Evolutionary conservation across 2,329 filamentous ascomycete genomes (phyloP).

Genomic region (Zasmidium citrigriseum): DNA sequence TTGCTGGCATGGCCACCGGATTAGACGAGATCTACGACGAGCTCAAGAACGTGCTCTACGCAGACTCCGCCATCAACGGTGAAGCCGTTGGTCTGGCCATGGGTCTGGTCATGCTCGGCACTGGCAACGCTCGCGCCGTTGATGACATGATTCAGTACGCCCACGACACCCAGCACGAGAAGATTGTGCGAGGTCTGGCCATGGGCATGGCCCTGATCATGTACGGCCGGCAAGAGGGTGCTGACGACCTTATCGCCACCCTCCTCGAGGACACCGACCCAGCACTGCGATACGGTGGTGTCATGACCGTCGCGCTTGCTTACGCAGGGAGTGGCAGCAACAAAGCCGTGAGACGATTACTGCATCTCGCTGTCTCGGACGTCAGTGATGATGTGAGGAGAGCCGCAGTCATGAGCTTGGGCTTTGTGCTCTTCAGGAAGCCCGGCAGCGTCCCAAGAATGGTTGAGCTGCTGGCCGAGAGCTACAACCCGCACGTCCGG

Average conservation of each 20-base stretch:
- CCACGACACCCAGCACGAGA: constrained; percentile 97
- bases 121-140: constrained; percentile 89
- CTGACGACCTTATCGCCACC: constrained; percentile 91
- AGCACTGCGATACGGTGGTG: constrained; percentile 91
- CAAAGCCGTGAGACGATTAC: constrained; percentile 92
- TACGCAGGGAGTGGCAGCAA: constrained; percentile 98
- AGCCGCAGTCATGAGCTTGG: constrained; percentile 94
- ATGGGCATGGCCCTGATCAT: constrained; percentile 98
- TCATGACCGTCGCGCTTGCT: constrained; percentile 96
- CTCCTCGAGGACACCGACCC: constrained; percentile 92
- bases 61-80: constrained; percentile 93
- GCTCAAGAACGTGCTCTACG: constrained; percentile 83
- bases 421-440: constrained; percentile 98
- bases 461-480: constrained; percentile 97
- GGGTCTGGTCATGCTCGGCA: constrained; percentile 97
- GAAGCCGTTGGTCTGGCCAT: constrained; percentile 95
- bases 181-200: constrained; percentile 93
- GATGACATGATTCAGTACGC: constrained; percentile 98
- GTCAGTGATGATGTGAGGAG: constrained; percentile 96
- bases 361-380: constrained; percentile 96
- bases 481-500: constrained; percentile 96
- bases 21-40: constrained; percentile 89
- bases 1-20: constrained; percentile 96
- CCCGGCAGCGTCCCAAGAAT: constrained; percentile 95
- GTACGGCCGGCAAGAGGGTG: constrained; percentile 92